Base-by-base conservation (phyloP, 345 rosid genomes). In the Murraya paniculata region DNA sequence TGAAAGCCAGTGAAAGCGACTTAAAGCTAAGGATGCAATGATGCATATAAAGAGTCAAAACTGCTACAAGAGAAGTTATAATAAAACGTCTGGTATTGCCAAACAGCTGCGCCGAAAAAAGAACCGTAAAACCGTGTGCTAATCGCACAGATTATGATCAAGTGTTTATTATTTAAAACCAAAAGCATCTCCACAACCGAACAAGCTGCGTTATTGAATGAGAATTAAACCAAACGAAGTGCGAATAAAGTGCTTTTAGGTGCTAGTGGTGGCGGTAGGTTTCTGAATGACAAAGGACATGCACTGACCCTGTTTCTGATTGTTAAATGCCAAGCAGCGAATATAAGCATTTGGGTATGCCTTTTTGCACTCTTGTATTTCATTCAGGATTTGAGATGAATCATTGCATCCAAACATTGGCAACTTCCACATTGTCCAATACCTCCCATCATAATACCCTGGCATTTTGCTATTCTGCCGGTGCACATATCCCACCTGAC, bases 391-490 rank as follows among this genome's bases (percentile, higher is more conserved):
- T 53, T 89, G 90, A n/a, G 90, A 68, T 0, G 94, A 60, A 41
- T 90, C 92, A 9, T 68, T 89, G 92, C 94, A 90, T 1, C 94
- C 92, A 68, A 92, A 92, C 92, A 92, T 89, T 11, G 94, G 96
- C 72, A 92, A 86, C 81, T 90, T 90, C 96, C 96, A 92, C 14
- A 90, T 74, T 10, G 96, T 92, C 91, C 91, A 92, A 60, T 89
- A 90, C 79, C 97, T 86, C 59, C 94, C 88, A 59, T 90, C 94
- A 61, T 90, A 92, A 81, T 90, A 92, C 13, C 97, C 93, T 2
- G 94, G 92, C 62, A 87, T 87, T 61, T 76, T 67, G 79, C 91
- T 86, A 25, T 92, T 86, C 79, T 88, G 89, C 39, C 91, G 85
- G 21, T 55, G 57, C 38, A 89, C 86, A 31, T 33, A 2, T 8